phyloP scores from a whole-genome alignment of 1,284 basidiomycete species.

The Leccinum subspadiceum region DNA sequence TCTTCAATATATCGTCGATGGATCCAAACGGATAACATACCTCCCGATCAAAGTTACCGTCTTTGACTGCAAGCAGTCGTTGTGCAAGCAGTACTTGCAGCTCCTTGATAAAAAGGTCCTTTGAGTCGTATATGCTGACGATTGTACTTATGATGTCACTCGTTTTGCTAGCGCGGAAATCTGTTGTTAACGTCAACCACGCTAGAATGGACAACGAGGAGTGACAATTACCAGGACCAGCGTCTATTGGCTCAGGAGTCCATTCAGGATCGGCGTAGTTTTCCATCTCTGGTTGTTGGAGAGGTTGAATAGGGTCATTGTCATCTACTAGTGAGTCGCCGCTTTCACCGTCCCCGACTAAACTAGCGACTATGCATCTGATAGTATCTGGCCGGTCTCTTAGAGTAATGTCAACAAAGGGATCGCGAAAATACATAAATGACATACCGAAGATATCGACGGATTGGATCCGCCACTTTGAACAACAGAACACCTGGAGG shows the following conservation, averaged over 20 bases:
- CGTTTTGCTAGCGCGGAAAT: constrained; percentile 84
- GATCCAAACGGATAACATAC: constrained; percentile 41
- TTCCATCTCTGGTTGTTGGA: constrained; percentile 73
- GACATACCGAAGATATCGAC: constrained; percentile 75
- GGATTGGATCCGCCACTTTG: constrained; percentile 88
- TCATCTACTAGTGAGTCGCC: constrained; percentile 80
- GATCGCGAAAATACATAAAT: background rate
- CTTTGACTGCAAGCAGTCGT: constrained; percentile 73
- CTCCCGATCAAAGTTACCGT: constrained; percentile 83
- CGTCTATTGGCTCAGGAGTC: constrained; percentile 93
- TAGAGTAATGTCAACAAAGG: constrained; percentile 3
- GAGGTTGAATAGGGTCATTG: constrained; percentile 71
- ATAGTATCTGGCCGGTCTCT: constrained; percentile 90
- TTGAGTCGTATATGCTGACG: constrained; percentile 93
- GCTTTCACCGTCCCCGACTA: constrained; percentile 83
- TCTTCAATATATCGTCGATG: constrained; percentile 1
- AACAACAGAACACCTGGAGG: constrained; percentile 89
- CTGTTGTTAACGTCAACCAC: constrained; percentile 39
- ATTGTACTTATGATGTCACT: constrained; percentile 92
- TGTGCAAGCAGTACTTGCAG: constrained; percentile 87
- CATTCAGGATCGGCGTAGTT: constrained; percentile 87
- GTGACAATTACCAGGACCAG: constrained; percentile 58
- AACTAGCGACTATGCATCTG: constrained; percentile 85
- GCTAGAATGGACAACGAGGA: constrained; percentile 1
- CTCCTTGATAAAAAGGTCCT: constrained; percentile 92